Conservation (phyloP, 2,329 filamentous ascomycete species). For the Paraconiothyrium sp. region DNA sequence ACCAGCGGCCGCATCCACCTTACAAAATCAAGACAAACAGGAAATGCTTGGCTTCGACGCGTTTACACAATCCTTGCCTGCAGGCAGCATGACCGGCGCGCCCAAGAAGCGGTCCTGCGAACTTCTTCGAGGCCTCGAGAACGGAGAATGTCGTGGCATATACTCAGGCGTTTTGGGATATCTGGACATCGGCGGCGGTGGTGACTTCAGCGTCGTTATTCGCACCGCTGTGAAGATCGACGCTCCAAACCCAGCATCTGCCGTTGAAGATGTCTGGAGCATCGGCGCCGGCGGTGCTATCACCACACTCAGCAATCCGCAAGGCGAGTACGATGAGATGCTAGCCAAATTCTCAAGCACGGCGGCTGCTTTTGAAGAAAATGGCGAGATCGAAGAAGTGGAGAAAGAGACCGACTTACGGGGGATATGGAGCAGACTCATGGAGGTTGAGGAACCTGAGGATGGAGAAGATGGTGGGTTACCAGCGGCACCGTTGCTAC, state of each 20-base stretch:
- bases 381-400: slow-evolving; percentile 19
- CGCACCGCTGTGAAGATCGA: slow-evolving; percentile 73
- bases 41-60: slow-evolving; percentile 73
- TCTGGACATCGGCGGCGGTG: slow-evolving; percentile 82
- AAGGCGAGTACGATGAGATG: slow-evolving; percentile 93
- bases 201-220: slow-evolving; percentile 93
- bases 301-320: slow-evolving; percentile 80
- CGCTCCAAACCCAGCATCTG: neutral
- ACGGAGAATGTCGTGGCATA: slow-evolving; percentile 70
- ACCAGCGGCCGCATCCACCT: slow-evolving; percentile 24
- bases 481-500: slow-evolving; percentile 4
- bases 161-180: slow-evolving; percentile 93
- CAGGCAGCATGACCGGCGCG: slow-evolving; percentile 95
- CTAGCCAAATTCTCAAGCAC: slow-evolving; percentile 53
- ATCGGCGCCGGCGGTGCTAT: slow-evolving; percentile 92
- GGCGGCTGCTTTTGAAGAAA: slow-evolving; percentile 37
- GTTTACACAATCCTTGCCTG: slow-evolving; percentile 79
- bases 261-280: slow-evolving; percentile 71
- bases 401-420: slow-evolving; percentile 10
- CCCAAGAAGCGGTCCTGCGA: slow-evolving; percentile 94
- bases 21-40: slow-evolving; percentile 29
- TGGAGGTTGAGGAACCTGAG: slow-evolving; percentile 2
- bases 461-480: slow-evolving; percentile 6
- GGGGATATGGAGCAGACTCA: slow-evolving; percentile 7
- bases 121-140: slow-evolving; percentile 76